These are phyloP conservation scores for Kazachstania psychrophila DNA, from an alignment of 805 yeast genomes.

Conservation along the genomic window DNA sequence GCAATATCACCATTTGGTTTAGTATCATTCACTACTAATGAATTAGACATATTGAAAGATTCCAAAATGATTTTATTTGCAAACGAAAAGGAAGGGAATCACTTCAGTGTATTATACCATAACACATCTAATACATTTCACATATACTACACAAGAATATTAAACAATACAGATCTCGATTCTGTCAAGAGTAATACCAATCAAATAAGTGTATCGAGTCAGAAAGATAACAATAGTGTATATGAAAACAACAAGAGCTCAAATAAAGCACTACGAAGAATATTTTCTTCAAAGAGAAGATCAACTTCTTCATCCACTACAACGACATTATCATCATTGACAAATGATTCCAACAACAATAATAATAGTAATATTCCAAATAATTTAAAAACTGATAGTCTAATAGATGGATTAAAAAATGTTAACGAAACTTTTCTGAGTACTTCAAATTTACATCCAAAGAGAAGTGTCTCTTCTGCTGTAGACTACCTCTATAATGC, in stretches of 20 bases:
- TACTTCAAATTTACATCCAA: conserved; percentile 4
- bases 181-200: background rate
- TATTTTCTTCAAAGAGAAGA: background rate
- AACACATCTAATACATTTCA: conserved; percentile 9
- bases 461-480: conserved; percentile 25
- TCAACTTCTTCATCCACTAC: background rate
- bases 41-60: conserved; percentile 7
- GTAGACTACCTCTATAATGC: conserved; percentile 15
- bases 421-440: conserved; percentile 1
- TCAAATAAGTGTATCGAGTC: background rate
- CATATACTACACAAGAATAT: conserved; percentile 21
- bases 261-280: conserved; percentile 1
- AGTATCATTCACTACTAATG: conserved; percentile 56
- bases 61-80: conserved; percentile 22
- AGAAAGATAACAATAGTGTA: background rate
- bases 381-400: background rate
- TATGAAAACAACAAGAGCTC: background rate
- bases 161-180: conserved; percentile 1
- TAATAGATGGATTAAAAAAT: conserved; percentile 1
- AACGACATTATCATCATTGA: background rate
- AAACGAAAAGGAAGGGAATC: conserved; percentile 17
- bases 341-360: background rate
- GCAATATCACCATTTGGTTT: conserved; percentile 68
- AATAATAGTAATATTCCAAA: background rate
- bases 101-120: conserved; percentile 22